phyloP scores from a whole-genome alignment of 2,329 filamentous ascomycete species.

The Xylariomycetidae sp. region DNA sequence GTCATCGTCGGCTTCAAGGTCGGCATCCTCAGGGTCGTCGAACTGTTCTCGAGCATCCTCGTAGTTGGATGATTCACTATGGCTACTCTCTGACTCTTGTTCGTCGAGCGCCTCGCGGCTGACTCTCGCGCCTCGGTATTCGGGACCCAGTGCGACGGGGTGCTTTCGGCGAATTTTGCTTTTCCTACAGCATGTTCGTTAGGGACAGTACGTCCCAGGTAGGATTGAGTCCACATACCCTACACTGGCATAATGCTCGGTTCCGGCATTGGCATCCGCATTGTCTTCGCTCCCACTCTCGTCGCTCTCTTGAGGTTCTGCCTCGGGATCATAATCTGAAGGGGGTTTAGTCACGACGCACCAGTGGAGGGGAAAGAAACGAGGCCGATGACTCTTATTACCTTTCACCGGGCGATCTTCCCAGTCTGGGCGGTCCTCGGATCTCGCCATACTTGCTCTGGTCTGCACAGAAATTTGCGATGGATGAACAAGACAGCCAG shows the following conservation, averaged over 20 bases:
- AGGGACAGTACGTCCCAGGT: slow-evolving; percentile 8
- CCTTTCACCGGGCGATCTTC: slow-evolving; percentile 60
- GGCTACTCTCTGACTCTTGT: slow-evolving; percentile 27
- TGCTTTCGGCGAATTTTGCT: slow-evolving; percentile 77
- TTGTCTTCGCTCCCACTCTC: slow-evolving; percentile 49
- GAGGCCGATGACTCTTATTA: too few species aligned
- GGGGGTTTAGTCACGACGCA: too few species aligned
- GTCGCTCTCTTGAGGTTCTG: slow-evolving; percentile 52
- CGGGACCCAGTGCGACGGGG: slow-evolving; percentile 63
- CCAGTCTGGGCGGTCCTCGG: slow-evolving; percentile 57
- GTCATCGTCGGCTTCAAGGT: slow-evolving; percentile 47
- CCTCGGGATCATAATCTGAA: slow-evolving; percentile 78
- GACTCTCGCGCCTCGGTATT: slow-evolving; percentile 75
- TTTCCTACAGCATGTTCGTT: too few species aligned
- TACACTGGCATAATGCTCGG: slow-evolving; percentile 74
- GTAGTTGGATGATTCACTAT: slow-evolving; percentile 25
- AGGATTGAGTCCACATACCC: slow-evolving; percentile 18
- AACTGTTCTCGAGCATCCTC: slow-evolving; percentile 32
- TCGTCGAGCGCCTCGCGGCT: slow-evolving; percentile 57
- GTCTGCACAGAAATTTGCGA: not conserved
- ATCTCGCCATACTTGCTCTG: slow-evolving; percentile 15
- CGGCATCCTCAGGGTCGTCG: slow-evolving; percentile 51
- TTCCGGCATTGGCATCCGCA: slow-evolving; percentile 54
- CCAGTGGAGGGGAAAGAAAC: too few species aligned
- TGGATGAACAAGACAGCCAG: too few species aligned